phyloP scores from a whole-genome alignment of 139 green algal genomes.

The Micromonas commoda region DNA sequence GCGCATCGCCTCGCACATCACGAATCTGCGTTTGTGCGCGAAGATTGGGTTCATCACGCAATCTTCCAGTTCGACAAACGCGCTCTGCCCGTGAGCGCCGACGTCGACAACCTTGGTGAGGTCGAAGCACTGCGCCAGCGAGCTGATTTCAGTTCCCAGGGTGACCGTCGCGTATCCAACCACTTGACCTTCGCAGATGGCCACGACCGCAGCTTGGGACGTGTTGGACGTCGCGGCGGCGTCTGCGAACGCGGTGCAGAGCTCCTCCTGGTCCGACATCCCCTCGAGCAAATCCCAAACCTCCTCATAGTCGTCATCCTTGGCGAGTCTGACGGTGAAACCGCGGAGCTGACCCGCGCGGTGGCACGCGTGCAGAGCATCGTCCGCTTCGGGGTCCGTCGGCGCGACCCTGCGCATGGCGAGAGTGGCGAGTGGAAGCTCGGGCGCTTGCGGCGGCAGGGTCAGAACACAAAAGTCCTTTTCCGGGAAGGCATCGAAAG shows the following conservation, averaged over 20 bases:
- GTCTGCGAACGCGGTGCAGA: neutral
- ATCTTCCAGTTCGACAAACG: neutral
- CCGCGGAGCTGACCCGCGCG: neutral
- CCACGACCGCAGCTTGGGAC: neutral
- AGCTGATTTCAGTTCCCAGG: neutral
- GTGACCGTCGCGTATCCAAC: neutral
- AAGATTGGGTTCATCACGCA: neutral
- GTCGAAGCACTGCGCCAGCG: neutral
- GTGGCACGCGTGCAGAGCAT: neutral
- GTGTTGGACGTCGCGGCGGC: neutral
- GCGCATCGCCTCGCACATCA: neutral
- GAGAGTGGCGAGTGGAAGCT: neutral
- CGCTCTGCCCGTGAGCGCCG: neutral
- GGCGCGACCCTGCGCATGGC: neutral
- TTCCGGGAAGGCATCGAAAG: neutral
- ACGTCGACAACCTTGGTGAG: no score
- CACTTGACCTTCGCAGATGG: neutral
- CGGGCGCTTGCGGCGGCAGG: neutral
- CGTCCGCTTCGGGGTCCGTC: neutral
- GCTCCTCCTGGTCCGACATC: neutral
- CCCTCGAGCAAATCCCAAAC: neutral
- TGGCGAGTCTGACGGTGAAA: neutral
- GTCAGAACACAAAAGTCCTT: neutral
- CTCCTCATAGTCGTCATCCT: neutral
- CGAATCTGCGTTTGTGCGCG: neutral